Conservation (phyloP, 352 stramenopile species). For the Phytopythium ostracodes region DNA sequence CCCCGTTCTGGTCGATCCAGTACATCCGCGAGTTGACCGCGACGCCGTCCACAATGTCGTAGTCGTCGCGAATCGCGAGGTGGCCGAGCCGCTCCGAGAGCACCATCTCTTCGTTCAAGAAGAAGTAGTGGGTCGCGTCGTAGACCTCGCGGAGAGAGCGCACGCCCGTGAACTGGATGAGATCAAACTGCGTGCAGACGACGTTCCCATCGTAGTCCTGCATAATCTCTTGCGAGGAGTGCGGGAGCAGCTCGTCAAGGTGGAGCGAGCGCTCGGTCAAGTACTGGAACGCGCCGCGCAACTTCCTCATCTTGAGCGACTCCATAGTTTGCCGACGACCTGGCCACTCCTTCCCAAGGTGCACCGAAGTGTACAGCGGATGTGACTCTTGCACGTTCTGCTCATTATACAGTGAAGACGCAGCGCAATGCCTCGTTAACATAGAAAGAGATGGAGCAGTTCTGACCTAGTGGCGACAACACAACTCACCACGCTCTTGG, state of each 20-base stretch:
- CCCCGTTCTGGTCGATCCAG: slow-evolving; percentile 15
- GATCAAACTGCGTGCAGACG: slow-evolving; percentile 26
- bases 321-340: slow-evolving; percentile 16
- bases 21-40: slow-evolving; percentile 24
- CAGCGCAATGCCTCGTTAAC: not conserved
- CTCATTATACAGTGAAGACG: not conserved
- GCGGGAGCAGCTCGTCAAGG: slow-evolving; percentile 12
- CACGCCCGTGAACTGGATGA: slow-evolving; percentile 22
- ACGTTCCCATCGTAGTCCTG: slow-evolving; percentile 24
- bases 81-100: slow-evolving; percentile 28
- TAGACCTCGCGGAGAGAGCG: slow-evolving; percentile 27
- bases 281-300: slow-evolving; percentile 22
- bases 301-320: slow-evolving; percentile 12
- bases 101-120: slow-evolving; percentile 36
- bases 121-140: slow-evolving; percentile 24
- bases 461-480: not conserved
- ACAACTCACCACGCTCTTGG: slow-evolving; percentile 2
- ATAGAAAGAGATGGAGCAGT: not conserved
- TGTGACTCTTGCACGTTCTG: slow-evolving; percentile 17
- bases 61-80: slow-evolving; percentile 34
- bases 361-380: slow-evolving; percentile 23
- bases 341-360: slow-evolving; percentile 17
- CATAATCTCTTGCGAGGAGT: slow-evolving; percentile 23
- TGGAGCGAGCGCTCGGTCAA: slow-evolving; percentile 12
- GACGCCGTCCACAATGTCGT: slow-evolving; percentile 21